These are phyloP conservation scores for Bauhinia variegata DNA, from an alignment of 306 rosid genomes.

Conservation along the genomic window DNA sequence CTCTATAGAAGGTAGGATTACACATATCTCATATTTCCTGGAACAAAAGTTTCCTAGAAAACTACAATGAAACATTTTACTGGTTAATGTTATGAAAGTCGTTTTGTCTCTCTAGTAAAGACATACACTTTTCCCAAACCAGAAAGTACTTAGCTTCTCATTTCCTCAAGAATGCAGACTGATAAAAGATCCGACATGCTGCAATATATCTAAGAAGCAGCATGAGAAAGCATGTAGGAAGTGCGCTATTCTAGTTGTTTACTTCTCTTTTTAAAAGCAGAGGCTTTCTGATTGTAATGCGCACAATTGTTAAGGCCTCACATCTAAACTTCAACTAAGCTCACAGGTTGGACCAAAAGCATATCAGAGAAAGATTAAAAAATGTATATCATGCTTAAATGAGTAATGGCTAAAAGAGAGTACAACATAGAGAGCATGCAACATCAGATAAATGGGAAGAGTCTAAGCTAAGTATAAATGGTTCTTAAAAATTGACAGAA, in stretches of 20 bases:
- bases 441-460: background rate
- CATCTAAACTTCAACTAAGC: too few relatives aligned
- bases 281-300: background rate
- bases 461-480: background rate
- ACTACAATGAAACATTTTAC: background rate
- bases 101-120: background rate
- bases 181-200: too few relatives aligned
- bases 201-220: too few relatives aligned
- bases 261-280: background rate
- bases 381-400: too few relatives aligned
- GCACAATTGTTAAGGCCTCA: background rate
- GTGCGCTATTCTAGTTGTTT: background rate
- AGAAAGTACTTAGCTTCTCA: too few relatives aligned
- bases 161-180: too few relatives aligned
- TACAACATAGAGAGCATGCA: too few relatives aligned
- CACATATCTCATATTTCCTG: background rate
- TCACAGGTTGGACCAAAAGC: background rate
- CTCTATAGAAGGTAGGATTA: background rate
- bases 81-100: too few relatives aligned
- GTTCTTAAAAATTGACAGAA: slow-evolving; percentile 15
- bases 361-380: background rate
- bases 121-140: too few relatives aligned
- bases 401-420: too few relatives aligned
- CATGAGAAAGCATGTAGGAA: background rate
- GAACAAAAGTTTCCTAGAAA: background rate